Conservation (phyloP, 257 asterid species). For the Forsythia viridissima region DNA sequence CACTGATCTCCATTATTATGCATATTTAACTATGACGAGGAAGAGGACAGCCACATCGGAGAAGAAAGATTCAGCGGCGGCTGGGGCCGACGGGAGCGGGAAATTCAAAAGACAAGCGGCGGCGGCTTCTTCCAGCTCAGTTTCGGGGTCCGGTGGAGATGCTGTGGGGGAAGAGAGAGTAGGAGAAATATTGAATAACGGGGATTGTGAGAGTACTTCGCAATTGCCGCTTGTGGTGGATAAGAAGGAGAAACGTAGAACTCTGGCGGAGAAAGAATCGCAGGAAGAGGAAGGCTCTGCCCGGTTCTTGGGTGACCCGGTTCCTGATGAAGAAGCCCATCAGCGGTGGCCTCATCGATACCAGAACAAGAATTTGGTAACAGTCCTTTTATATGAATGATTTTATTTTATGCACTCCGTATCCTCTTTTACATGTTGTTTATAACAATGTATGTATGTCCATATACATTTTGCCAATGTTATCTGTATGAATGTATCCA, state of each 20-base stretch:
- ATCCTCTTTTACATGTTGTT: too few relatives aligned
- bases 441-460: neutral
- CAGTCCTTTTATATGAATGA: neutral
- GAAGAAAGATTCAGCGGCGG: slow-evolving; percentile 8
- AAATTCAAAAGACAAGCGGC: neutral
- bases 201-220: slow-evolving; percentile 4
- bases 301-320: slow-evolving; percentile 38
- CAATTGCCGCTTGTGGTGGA: neutral
- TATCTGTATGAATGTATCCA: too few relatives aligned
- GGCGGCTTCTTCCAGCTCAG: neutral
- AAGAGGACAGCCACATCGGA: slow-evolving; percentile 23
- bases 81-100: neutral
- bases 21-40: slow-evolving; percentile 20
- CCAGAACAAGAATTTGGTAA: neutral
- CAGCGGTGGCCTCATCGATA: slow-evolving; percentile 62
- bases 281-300: slow-evolving; percentile 16
- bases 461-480: too few relatives aligned
- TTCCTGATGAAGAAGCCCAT: slow-evolving; percentile 43
- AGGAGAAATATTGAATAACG: slow-evolving; percentile 1
- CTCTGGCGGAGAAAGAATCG: neutral
- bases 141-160: neutral
- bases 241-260: slow-evolving; percentile 7
- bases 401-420: too few relatives aligned
- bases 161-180: neutral
- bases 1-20: neutral